Evolutionary conservation across 2,329 filamentous ascomycete genomes (phyloP).

Genomic region (Verticillium alfalfae): DNA sequence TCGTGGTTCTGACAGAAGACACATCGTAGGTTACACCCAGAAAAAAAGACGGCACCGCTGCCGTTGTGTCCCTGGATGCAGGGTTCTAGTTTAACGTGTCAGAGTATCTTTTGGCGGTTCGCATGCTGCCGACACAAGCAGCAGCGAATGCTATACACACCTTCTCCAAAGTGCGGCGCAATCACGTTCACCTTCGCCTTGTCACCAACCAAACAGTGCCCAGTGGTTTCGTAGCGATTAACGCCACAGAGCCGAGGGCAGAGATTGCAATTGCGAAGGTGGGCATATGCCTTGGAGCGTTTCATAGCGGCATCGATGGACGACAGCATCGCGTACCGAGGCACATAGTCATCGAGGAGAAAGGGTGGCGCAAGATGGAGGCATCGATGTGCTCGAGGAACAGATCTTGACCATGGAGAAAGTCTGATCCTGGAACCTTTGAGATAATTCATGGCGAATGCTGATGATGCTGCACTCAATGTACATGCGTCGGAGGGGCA

Average conservation of each 20-base stretch:
- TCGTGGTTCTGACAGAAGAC: conserved; percentile 79
- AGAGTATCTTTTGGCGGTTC: background rate
- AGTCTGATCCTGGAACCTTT: background rate
- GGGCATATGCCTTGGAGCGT: conserved; percentile 65
- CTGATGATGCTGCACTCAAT: background rate
- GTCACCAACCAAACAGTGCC: conserved; percentile 71
- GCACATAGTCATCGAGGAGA: conserved; percentile 68
- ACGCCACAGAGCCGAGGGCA: conserved; percentile 74
- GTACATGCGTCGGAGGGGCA: background rate
- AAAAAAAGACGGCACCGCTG: conserved; percentile 77
- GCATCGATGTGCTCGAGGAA: background rate
- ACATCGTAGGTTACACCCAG: conserved; percentile 67
- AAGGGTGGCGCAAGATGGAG: conserved; percentile 59
- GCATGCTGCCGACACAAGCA: background rate
- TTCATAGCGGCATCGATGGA: conserved; percentile 68
- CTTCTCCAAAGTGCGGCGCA: conserved; percentile 79
- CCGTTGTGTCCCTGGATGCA: conserved; percentile 80
- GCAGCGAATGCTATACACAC: conserved; percentile 25
- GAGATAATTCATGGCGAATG: background rate
- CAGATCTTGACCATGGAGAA: background rate
- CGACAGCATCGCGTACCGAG: conserved; percentile 64
- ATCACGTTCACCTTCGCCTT: conserved; percentile 78
- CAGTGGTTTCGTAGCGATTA: conserved; percentile 74
- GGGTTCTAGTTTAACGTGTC: conserved; percentile 48
- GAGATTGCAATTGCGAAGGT: conserved; percentile 74